A percentile compares a stretch with the other conserved stretches of the same genome.
Conservation (phyloP, 2,329 filamentous ascomycete genomes). For the Tricladium varicosporioides region DNA sequence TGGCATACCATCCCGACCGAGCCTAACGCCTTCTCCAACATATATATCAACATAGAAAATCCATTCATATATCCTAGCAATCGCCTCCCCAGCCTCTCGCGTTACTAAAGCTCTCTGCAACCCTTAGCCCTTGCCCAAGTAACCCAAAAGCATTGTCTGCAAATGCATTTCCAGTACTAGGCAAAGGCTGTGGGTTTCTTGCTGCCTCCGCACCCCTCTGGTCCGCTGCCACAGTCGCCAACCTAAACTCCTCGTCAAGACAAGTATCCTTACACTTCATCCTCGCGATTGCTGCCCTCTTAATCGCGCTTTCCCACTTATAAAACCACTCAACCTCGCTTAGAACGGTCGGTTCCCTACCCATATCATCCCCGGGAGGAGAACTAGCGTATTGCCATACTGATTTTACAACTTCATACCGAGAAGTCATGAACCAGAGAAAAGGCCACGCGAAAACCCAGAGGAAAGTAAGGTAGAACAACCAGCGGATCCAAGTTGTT, state of each 20-base stretch:
- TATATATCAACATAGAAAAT: neutral
- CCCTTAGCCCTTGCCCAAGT: slow-evolving; percentile 42
- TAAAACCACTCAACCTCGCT: slow-evolving; percentile 58
- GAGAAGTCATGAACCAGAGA: slow-evolving; percentile 64
- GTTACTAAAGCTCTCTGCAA: slow-evolving; percentile 23
- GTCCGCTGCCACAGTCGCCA: slow-evolving; percentile 12
- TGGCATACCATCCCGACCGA: no score
- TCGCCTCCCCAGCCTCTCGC: slow-evolving; percentile 29
- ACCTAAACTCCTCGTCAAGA: slow-evolving; percentile 34
- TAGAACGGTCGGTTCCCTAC: slow-evolving; percentile 28
- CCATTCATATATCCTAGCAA: slow-evolving; percentile 9
- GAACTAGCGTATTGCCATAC: slow-evolving; percentile 42
- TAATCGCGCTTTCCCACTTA: slow-evolving; percentile 51
- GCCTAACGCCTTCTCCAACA: neutral
- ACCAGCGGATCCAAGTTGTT: slow-evolving; percentile 58
- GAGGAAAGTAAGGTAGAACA: slow-evolving; percentile 65
- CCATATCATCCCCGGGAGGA: slow-evolving; percentile 9
- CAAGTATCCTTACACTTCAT: neutral
- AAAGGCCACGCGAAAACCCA: slow-evolving; percentile 72
- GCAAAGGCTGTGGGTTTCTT: slow-evolving; percentile 8
- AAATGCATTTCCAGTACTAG: slow-evolving; percentile 36
- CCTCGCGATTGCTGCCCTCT: neutral
- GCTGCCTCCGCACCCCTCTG: slow-evolving; percentile 16
- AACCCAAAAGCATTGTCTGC: slow-evolving; percentile 43
- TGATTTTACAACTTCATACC: slow-evolving; percentile 61